A percentile compares a stretch with the other conserved stretches of the same genome.
Conservation (phyloP, 306 rosid genomes). For the Boehmeria nivea region DNA sequence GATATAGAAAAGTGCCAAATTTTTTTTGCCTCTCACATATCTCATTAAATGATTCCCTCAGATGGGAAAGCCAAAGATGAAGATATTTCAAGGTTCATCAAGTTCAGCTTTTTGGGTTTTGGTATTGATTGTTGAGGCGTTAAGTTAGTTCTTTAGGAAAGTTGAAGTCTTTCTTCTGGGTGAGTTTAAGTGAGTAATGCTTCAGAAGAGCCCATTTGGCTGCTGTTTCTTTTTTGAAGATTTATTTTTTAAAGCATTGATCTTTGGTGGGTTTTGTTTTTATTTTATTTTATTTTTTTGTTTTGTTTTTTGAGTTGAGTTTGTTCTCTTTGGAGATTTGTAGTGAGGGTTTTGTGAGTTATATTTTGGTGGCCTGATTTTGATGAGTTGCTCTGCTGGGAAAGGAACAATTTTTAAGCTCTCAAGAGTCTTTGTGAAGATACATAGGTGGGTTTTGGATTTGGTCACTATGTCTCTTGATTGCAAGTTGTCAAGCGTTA, state of each 20-base stretch:
- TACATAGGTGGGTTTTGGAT: constrained; percentile 32
- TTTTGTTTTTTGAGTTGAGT: constrained; percentile 37
- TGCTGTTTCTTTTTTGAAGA: too few species aligned
- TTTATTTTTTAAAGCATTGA: too few species aligned
- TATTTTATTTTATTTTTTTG: too few species aligned
- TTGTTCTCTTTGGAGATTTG: constrained; percentile 15
- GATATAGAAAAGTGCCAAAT: constrained; percentile 42
- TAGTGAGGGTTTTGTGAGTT: constrained; percentile 27
- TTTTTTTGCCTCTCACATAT: constrained; percentile 16
- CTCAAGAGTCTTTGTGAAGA: too few species aligned
- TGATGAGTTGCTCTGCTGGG: too few species aligned
- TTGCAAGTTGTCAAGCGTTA: constrained; percentile 49
- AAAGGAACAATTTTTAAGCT: too few species aligned
- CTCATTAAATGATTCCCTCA: constrained; percentile 40
- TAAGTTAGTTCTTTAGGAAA: constrained; percentile 12
- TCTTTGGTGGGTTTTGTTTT: too few species aligned
- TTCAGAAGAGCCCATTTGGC: too few species aligned
- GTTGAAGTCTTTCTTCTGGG: constrained; percentile 18
- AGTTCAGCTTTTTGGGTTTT: constrained; percentile 32
- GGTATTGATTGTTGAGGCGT: constrained; percentile 46
- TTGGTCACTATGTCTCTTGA: constrained; percentile 59
- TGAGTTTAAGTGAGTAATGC: too few species aligned
- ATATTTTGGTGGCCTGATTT: too few species aligned
- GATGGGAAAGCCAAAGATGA: constrained; percentile 23
- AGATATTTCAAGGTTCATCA: constrained; percentile 40